Conservation (phyloP, 768 basidiomycete species). For the Favolaschia claudopus region DNA sequence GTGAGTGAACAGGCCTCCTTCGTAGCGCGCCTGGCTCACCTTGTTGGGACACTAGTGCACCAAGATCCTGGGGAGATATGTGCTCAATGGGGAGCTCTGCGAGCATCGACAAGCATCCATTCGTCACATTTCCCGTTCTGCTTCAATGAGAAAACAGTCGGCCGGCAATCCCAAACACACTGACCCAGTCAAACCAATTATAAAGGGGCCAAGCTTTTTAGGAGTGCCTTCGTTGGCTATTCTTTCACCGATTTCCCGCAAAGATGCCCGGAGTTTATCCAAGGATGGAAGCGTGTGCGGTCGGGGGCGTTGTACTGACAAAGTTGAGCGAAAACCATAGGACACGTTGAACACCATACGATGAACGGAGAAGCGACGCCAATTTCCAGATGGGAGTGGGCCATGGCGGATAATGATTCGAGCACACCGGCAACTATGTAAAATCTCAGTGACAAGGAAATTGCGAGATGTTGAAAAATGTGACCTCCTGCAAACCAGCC, state of each 20-base stretch:
- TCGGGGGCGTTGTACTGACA: slow-evolving; percentile 76
- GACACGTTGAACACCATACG: slow-evolving; percentile 48
- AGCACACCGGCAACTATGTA: slow-evolving; percentile 79
- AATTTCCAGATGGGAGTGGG: slow-evolving; percentile 77
- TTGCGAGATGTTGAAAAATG: slow-evolving; percentile 26
- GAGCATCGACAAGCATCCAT: slow-evolving; percentile 79
- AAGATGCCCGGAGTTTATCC: slow-evolving; percentile 53
- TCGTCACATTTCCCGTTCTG: slow-evolving; percentile 83
- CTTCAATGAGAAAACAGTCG: not conserved
- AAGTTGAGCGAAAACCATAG: not conserved
- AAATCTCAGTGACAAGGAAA: not conserved
- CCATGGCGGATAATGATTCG: slow-evolving; percentile 81
- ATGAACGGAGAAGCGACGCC: slow-evolving; percentile 87
- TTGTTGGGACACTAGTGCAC: slow-evolving; percentile 58
- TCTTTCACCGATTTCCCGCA: slow-evolving; percentile 63
- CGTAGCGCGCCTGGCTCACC: too few species aligned
- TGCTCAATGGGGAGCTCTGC: slow-evolving; percentile 71
- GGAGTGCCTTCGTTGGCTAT: slow-evolving; percentile 69
- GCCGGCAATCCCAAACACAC: slow-evolving; percentile 20
- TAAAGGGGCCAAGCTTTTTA: slow-evolving; percentile 72
- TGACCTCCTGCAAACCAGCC: slow-evolving; percentile 95
- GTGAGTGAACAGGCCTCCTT: too few species aligned
- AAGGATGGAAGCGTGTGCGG: slow-evolving; percentile 78
- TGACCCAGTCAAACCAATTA: slow-evolving; percentile 86
- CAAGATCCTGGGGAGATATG: slow-evolving; percentile 64